Conservation (phyloP, 2,329 filamentous ascomycete species). For the Claviceps sp. region DNA sequence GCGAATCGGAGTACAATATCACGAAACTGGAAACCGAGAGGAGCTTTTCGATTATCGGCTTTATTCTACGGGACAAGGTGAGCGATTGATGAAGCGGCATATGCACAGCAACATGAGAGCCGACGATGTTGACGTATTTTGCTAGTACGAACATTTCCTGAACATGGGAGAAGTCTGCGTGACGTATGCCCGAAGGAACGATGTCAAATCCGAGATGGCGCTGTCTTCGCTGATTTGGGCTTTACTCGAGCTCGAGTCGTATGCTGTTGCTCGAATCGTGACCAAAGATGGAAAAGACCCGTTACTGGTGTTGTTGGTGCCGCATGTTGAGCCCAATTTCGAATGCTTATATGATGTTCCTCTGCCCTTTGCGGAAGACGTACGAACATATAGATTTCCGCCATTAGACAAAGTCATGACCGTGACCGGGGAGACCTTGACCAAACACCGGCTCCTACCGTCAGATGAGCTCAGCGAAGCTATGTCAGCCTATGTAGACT, state of each 20-base stretch:
- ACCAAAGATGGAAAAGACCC: conserved; percentile 73
- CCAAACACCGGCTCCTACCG: conserved; percentile 73
- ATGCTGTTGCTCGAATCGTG: conserved; percentile 76
- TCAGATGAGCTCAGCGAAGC: conserved; percentile 57
- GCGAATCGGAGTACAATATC: conserved; percentile 71
- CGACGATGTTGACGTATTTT: neutral
- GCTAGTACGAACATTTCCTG: conserved; percentile 68
- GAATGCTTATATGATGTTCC: conserved; percentile 85
- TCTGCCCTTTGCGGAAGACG: conserved; percentile 84
- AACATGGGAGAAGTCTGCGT: conserved; percentile 71
- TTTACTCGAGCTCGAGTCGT: conserved; percentile 70
- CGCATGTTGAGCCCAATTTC: conserved; percentile 62
- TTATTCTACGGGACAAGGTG: conserved; percentile 61
- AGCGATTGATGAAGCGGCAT: conserved; percentile 11
- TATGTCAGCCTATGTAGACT: conserved; percentile 87
- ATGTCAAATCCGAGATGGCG: conserved; percentile 71
- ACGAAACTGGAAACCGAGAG: conserved; percentile 73
- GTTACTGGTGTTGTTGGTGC: conserved; percentile 62
- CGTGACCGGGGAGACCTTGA: conserved; percentile 67
- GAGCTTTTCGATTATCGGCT: conserved; percentile 72
- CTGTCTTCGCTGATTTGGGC: conserved; percentile 84
- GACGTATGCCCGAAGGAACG: conserved; percentile 62
- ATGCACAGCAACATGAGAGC: neutral
- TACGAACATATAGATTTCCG: conserved; percentile 82
- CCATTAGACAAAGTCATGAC: conserved; percentile 80